These are phyloP conservation scores for Lunasporangiospora selenospora DNA, from an alignment of 192 early-diverging fungal genomes.

Conservation along the genomic window DNA sequence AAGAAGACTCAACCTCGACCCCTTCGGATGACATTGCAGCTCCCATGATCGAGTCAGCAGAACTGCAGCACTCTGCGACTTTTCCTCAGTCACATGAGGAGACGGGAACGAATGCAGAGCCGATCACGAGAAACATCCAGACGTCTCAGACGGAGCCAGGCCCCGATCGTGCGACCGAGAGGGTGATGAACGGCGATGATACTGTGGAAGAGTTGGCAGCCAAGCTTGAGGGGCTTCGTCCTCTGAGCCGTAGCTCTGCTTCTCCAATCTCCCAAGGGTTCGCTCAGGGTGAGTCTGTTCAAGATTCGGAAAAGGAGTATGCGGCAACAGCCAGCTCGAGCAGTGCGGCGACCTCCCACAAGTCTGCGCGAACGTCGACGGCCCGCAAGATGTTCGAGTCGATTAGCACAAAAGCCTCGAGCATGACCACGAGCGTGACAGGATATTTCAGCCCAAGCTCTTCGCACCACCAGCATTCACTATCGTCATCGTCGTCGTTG, in stretches of 20 bases:
- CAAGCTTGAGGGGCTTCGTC: conserved; percentile 19
- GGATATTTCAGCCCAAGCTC: conserved; percentile 35
- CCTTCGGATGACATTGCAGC: conserved; percentile 11
- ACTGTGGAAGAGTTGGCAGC: conserved; percentile 22
- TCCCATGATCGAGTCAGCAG: conserved; percentile 7
- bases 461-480: not conserved
- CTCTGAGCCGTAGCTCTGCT: conserved; percentile 11
- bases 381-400: conserved; percentile 39
- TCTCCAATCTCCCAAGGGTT: conserved; percentile 8
- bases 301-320: conserved; percentile 2
- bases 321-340: conserved; percentile 1
- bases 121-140: conserved; percentile 2
- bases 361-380: conserved; percentile 19
- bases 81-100: conserved; percentile 2
- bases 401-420: conserved; percentile 29
- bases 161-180: conserved; percentile 19
- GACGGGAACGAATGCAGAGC: conserved; percentile 5
- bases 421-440: conserved; percentile 37
- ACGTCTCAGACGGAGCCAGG: conserved; percentile 24
- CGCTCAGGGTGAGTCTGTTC: conserved; percentile 8
- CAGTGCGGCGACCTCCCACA: too few species aligned
- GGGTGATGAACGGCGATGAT: conserved; percentile 7
- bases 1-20: conserved; percentile 18
- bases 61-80: conserved; percentile 9
- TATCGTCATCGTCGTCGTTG: conserved; percentile 1